These are phyloP conservation scores for Isoetes taiwanensis DNA, from an alignment of 75 land plant species.

Conservation along the genomic window DNA sequence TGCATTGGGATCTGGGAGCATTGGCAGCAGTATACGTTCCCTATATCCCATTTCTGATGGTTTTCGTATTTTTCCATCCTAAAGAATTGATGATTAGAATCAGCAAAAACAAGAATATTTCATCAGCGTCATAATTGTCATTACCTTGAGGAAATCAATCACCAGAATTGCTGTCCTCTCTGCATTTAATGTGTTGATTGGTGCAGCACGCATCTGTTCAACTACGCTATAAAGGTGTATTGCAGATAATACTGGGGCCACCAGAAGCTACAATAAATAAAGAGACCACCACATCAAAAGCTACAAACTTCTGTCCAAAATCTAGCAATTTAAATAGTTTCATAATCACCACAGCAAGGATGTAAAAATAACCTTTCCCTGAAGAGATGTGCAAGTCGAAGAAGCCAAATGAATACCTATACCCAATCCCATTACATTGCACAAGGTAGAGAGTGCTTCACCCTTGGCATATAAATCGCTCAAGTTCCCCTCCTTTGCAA, in stretches of 20 bases:
- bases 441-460: conserved; percentile 97
- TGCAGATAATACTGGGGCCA: conserved; percentile 65
- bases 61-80: conserved; percentile 60
- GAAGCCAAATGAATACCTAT: conserved; percentile 87
- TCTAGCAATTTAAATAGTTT: too few relatives aligned
- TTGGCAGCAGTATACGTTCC: conserved; percentile 65
- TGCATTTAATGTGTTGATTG: conserved; percentile 87
- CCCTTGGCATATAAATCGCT: conserved; percentile 99
- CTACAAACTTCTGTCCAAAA: too few relatives aligned
- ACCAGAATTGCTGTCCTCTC: conserved; percentile 89
- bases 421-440: conserved; percentile 85
- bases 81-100: conserved; percentile 12
- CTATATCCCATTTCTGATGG: conserved; percentile 81
- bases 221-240: conserved; percentile 69
- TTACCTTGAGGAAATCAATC: conserved; percentile 67
- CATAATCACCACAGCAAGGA: too few relatives aligned
- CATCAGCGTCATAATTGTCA: background rate
- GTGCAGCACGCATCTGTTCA: conserved; percentile 90
- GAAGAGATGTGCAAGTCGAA: conserved; percentile 64
- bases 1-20: conserved; percentile 55
- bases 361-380: conserved; percentile 99
- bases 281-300: background rate
- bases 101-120: background rate
- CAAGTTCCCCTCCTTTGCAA: conserved; percentile 97
- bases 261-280: conserved; percentile 51